Evolutionary conservation across 179 eudicot genomes (phyloP), one percentile per base, ranked within the genome.

Genomic region (Corrigiola litoralis): DNA sequence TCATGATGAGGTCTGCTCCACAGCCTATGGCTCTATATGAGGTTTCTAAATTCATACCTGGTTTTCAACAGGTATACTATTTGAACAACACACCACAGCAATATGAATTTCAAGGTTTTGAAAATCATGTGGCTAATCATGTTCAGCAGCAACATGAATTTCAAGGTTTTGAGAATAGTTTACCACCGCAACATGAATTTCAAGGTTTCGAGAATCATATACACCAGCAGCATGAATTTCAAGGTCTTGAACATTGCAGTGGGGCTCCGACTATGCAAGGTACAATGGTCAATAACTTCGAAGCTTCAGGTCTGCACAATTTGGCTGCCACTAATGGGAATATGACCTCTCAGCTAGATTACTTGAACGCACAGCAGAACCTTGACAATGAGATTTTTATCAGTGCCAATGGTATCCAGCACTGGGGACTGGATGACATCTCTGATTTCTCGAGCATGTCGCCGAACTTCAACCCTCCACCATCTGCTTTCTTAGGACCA

Each of bases 401-500:
- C 58, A 79, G 72, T 58, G 63, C 82, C 67, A 74, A 54, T 67
- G 82, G 61, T 66, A 75, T 68, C 1, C 81, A 80, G 38, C 72
- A 80, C 31, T 74, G 77, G 75, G 82, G 78, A 47, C 79, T 82
- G 62, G 86, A 85, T 72, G 75, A 66, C 61, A 33, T 77, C 52
- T 60, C 79, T 67, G 85, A 87, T 65, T 63, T 78, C 49, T 73
- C 86, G 32, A 75, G 70, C 41, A 76, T 78, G 66, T 66, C 74
- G 58, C 85, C 81, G 33, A 81, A 69, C 46, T 58, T 82, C 57
- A 72, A 75, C 61, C 94, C 83, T 75, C 90, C 94, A 16, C 97
- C 99, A 29, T 83, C 91, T 59, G 97, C 96, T 51, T 94, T 81
- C 74, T 69, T 94, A 69, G 97, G 99, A 20, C 97, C 94, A 48